Base-by-base conservation (phyloP, 1,139 yeast genomes). In the Pichia sp. region DNA sequence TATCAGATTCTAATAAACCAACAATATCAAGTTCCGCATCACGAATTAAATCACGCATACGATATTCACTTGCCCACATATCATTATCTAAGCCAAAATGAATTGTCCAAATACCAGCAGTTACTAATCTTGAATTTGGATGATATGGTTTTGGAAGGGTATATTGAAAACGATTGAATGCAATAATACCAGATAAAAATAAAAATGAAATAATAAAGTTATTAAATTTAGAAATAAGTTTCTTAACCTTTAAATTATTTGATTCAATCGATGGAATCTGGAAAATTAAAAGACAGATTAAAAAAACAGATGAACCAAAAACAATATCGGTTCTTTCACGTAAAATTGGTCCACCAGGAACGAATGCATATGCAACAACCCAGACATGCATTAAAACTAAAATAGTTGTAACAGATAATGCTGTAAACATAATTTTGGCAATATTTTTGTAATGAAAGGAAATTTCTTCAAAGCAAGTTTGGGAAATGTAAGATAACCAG, bases 291-390 rank as follows among this genome's bases (percentile, higher is more conserved):
- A 74, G 71, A 10, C 60, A 65, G 36, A 80, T 59, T 25, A 69
- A 54, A 1, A 66, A 55, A 35, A 82, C 76, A 45, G 83, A 73
- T 5, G 67, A 51, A 6, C 72, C 70, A 37, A 87, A 62, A 3
- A 91, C 76, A 33, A 84, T 61, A 61, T 88, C 95, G 5, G 91
- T 80, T 59, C 96, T 76, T 63, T 91, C 98, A 57, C 98, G 76
- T 43, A 91, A 69, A 22, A 84, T 51, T 57, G 81, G 81, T 5
- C 98, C 98, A 48, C 86, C 91, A 14, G 98, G 98, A 38, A 91
- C 98, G 65, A 91, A 91, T 0, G 98, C 98, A 61, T 91, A 91
- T 0, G 98, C 98, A 31, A 91, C 98, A 40, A 84, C 79, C 97
- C 97, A 91, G 38, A 91, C 95, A 62, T 89, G 91, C 13, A 85